Evolutionary conservation across 1,284 basidiomycete genomes (phyloP).

Genomic region (Neonothopanus nambi): DNA sequence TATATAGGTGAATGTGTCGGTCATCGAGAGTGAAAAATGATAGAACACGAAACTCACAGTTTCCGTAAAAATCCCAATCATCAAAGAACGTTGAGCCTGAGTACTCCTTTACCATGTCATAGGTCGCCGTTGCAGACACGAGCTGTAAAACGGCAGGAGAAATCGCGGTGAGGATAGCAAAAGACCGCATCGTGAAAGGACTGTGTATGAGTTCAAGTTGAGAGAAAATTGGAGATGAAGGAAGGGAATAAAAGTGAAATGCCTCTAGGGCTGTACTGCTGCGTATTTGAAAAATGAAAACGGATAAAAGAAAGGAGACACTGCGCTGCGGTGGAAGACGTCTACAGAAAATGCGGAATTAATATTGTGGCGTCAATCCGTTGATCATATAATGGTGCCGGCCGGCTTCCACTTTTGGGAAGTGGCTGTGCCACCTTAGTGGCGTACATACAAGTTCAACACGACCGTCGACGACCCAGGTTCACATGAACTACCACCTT

Average conservation of each 20-base stretch:
- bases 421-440: too few species aligned
- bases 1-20: slow-evolving; percentile 24
- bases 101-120: slow-evolving; percentile 49
- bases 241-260: background rate
- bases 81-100: slow-evolving; percentile 54
- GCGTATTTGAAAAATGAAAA: too few species aligned
- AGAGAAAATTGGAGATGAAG: background rate
- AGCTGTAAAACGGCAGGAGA: slow-evolving; percentile 3
- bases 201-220: background rate
- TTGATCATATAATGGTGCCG: too few species aligned
- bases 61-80: slow-evolving; percentile 53
- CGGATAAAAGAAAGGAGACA: background rate
- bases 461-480: too few species aligned
- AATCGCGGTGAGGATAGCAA: background rate
- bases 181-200: background rate
- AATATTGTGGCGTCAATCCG: too few species aligned
- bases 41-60: slow-evolving; percentile 38
- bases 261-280: background rate
- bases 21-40: background rate
- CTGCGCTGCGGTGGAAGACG: too few species aligned
- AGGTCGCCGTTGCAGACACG: slow-evolving; percentile 31
- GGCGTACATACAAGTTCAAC: too few species aligned
- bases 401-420: too few species aligned
- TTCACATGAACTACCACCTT: too few species aligned
- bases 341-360: too few species aligned